phyloP scores from a whole-genome alignment of 768 basidiomycete species.

The Suillus subalutaceus region DNA sequence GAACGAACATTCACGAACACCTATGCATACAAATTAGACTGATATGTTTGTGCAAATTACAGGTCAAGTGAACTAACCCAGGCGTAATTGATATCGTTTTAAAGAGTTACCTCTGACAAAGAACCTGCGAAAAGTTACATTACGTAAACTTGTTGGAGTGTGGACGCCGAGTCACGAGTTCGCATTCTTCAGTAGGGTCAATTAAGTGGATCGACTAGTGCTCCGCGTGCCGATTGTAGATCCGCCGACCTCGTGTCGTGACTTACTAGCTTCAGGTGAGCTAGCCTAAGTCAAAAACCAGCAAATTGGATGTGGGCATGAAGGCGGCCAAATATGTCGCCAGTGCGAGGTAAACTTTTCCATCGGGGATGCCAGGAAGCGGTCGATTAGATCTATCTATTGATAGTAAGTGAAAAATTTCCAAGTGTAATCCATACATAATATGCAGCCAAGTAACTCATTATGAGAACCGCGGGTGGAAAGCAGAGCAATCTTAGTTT shows the following conservation, averaged over 20 bases:
- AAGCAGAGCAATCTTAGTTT: neutral
- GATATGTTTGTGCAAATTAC: neutral
- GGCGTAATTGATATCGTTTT: neutral
- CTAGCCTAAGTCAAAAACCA: neutral
- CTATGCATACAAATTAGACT: neutral
- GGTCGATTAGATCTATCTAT: neutral
- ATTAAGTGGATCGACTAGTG: neutral
- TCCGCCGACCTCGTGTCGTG: neutral
- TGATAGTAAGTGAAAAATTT: neutral
- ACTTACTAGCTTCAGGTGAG: neutral
- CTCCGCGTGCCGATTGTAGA: neutral
- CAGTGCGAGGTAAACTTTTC: neutral
- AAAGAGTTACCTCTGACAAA: neutral
- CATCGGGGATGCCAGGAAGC: neutral
- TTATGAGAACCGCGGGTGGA: neutral
- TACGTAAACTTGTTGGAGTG: neutral
- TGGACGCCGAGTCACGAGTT: neutral
- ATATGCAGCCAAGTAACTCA: neutral
- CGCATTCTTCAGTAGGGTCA: neutral
- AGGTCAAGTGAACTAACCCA: neutral
- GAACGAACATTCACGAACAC: neutral
- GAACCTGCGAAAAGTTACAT: neutral
- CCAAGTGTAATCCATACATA: constrained; percentile 3
- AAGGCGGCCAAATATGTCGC: neutral
- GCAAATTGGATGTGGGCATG: neutral